These are phyloP conservation scores for Nicotiana undulata DNA, from an alignment of 257 asterid species.

Conservation along the genomic window DNA sequence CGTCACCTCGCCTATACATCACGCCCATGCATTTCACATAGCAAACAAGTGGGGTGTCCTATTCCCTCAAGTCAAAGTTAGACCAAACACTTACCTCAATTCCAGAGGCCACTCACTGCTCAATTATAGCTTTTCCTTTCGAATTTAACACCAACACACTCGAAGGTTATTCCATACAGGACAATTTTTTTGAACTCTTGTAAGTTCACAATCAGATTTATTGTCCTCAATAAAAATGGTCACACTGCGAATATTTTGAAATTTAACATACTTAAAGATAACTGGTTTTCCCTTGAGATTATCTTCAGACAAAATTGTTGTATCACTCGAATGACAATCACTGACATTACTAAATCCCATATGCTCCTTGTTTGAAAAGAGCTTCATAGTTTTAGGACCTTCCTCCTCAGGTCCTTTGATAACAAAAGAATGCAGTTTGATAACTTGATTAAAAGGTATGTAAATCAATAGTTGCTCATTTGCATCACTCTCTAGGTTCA, in stretches of 20 bases:
- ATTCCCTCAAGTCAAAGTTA: too few relatives aligned
- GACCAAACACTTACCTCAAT: too few relatives aligned
- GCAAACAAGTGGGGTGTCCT: too few relatives aligned
- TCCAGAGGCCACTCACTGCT: too few relatives aligned
- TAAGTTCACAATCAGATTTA: slow-evolving; percentile 68
- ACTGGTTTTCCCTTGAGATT: slow-evolving; percentile 87
- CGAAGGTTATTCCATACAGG: slow-evolving; percentile 76
- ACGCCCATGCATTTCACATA: too few relatives aligned
- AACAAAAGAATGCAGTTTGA: slow-evolving; percentile 71
- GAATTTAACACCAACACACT: too few relatives aligned
- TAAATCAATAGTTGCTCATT: slow-evolving; percentile 88
- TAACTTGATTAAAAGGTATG: slow-evolving; percentile 80
- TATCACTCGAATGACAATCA: slow-evolving; percentile 73
- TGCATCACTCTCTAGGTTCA: slow-evolving; percentile 90
- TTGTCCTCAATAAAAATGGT: slow-evolving; percentile 93
- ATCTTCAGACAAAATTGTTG: slow-evolving; percentile 50
- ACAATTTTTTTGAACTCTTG: slow-evolving; percentile 84
- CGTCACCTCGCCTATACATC: too few relatives aligned
- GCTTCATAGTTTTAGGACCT: slow-evolving; percentile 81
- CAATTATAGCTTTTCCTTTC: too few relatives aligned
- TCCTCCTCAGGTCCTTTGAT: slow-evolving; percentile 87
- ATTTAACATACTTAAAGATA: slow-evolving; percentile 64
- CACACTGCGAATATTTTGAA: slow-evolving; percentile 88
- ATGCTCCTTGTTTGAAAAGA: slow-evolving; percentile 72
- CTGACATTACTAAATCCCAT: slow-evolving; percentile 86